Evolutionary conservation across 139 green algal species (phyloP).

Genomic region (Diplosphaera chodatii): DNA sequence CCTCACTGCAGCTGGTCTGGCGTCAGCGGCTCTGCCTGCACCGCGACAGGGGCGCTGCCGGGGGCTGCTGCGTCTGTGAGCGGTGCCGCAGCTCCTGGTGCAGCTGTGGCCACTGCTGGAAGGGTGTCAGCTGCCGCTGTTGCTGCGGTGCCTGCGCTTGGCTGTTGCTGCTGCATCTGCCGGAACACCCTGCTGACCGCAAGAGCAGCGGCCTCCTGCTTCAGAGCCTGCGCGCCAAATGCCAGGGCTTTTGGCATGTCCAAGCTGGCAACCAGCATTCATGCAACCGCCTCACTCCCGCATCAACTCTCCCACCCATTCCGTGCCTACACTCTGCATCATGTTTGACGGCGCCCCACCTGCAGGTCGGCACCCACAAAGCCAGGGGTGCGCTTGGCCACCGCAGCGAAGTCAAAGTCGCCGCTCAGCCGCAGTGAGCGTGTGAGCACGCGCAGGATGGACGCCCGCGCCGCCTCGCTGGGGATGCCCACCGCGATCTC

Average conservation of each 20-base stretch:
- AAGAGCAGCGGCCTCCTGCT: conserved; percentile 77
- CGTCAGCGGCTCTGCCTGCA: conserved; percentile 25
- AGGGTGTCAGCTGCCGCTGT: no score
- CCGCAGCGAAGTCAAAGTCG: conserved; percentile 62
- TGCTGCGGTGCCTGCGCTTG: no score
- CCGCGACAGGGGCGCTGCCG: not conserved
- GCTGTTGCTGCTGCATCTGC: not conserved
- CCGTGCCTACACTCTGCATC: no score
- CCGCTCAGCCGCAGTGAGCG: conserved; percentile 57
- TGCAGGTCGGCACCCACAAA: conserved; percentile 86
- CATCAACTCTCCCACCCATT: no score
- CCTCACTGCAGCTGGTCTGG: conserved; percentile 41
- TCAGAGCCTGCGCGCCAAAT: conserved; percentile 59
- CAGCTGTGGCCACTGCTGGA: no score
- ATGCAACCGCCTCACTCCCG: no score
- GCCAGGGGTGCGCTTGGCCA: conserved; percentile 50
- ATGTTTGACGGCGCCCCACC: no score
- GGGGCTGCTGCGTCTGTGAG: no score
- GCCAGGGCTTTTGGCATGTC: no score
- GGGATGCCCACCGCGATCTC: conserved; percentile 92
- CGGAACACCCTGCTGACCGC: conserved; percentile 74
- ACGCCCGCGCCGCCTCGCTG: conserved; percentile 60
- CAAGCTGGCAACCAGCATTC: no score
- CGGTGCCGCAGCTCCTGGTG: no score
- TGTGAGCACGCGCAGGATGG: conserved; percentile 76